Evolutionary conservation across 331 rosid species (phyloP), one percentile per base, ranked within the genome.

Genomic region (Pyrus hybrid): DNA sequence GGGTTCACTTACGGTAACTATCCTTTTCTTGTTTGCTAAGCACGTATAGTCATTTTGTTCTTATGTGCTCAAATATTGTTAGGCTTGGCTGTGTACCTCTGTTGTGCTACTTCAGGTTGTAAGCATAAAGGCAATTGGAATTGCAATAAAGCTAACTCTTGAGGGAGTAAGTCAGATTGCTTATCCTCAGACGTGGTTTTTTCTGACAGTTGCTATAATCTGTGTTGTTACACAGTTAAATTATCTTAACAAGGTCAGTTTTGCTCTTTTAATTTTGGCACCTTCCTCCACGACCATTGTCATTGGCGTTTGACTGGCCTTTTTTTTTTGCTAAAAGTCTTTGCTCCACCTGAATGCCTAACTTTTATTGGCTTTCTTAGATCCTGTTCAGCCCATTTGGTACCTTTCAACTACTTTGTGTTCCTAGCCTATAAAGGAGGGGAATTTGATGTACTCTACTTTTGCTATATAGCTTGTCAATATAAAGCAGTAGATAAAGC

Each of bases 41-140:
- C 66, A 28, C 20, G 5, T 20, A 32, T 60, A 1, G 63, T 25
- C 9, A 5, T 33, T 33, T 5, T 29, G 71, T 25, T 70, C 29
- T 8, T 21, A 63, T 33, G 18, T 72, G 16, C 14, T 22, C 23
- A 30, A 45, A 33, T 65, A n/a, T 8, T 41, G 45, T 72, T 61
- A 21, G 75, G 47, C 63, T 71, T 72, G 77, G 9, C 47, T 56
- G 14, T 58, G 74, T 70, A 78, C 35, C 54, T 22, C 23, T 68
- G 20, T 69, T 68, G 53, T 68, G 41, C 71, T 71, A 12, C 41
- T 84, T 83, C 88, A 91, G 97, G 97, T 93, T 78, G 86, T 93
- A 72, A 93, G 98, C 90, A 86, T 91, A 75, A 93, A 91, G 78
- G 98, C 98, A 76, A 86, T 93, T 85, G 97, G 98, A 79, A 93